A percentile compares a stretch with the other conserved stretches of the same genome.
phyloP scores from a whole-genome alignment of 495 filamentous ascomycete genomes.

The Aspergillus sclerotiicarbonarius region DNA sequence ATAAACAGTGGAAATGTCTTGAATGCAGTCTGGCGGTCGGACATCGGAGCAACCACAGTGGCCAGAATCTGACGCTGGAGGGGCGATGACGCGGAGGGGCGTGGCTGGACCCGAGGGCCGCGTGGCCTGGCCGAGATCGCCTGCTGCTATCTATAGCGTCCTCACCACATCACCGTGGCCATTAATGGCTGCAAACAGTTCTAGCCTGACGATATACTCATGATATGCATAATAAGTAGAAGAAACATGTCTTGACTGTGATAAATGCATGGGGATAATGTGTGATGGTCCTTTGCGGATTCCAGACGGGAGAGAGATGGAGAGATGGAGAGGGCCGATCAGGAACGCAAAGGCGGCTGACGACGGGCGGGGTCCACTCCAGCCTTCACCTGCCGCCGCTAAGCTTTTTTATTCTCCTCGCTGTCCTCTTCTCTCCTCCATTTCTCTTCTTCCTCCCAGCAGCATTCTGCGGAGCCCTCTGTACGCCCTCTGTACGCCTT shows the following conservation, averaged over 20 bases:
- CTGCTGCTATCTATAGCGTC: neutral
- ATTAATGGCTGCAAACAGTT: no score
- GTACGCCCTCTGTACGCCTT: neutral
- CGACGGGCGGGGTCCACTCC: neutral
- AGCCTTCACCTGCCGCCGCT: neutral
- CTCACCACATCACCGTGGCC: neutral
- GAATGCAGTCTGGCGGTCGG: neutral
- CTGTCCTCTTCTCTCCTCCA: neutral
- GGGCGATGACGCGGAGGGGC: constrained; percentile 7
- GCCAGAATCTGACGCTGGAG: neutral
- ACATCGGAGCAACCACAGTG: neutral
- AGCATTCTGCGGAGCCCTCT: neutral
- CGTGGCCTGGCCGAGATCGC: neutral
- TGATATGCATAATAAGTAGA: no score
- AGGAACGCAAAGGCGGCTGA: neutral
- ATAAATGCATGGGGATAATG: neutral
- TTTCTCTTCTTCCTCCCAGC: neutral
- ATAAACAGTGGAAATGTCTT: neutral
- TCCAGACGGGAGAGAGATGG: neutral
- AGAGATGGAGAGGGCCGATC: neutral
- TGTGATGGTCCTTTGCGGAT: neutral
- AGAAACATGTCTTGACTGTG: no score
- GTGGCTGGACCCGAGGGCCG: constrained; percentile 4
- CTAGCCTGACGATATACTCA: no score
- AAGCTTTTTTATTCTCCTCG: constrained; percentile 1